These are phyloP conservation scores for Tricholoma matsutake DNA, from an alignment of 768 basidiomycete genomes.

Conservation along the genomic window DNA sequence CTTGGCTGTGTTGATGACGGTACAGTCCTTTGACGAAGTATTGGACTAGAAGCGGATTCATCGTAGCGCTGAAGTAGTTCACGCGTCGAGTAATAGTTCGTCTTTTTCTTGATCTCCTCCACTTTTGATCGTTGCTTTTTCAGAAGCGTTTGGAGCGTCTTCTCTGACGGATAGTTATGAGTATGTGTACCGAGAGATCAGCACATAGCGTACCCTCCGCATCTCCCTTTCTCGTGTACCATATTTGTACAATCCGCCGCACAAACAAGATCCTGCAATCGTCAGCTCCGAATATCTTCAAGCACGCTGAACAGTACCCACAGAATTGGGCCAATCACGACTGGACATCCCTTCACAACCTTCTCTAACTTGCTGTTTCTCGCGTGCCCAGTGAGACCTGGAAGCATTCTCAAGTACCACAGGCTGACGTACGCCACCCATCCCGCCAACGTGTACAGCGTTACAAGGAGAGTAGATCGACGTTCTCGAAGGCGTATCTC, in stretches of 20 bases:
- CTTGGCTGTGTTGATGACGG: constrained; percentile 15
- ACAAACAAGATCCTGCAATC: constrained; percentile 64
- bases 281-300: constrained; percentile 1
- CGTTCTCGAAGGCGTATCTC: constrained; percentile 87
- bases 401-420: constrained; percentile 67
- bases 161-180: constrained; percentile 50
- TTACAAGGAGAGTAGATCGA: constrained; percentile 70
- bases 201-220: constrained; percentile 63
- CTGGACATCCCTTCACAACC: constrained; percentile 50
- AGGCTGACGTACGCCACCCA: constrained; percentile 73
- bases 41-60: constrained; percentile 42
- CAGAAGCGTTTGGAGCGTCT: constrained; percentile 66
- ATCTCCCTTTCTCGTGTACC: constrained; percentile 78
- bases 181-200: background rate
- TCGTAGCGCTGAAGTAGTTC: constrained; percentile 91
- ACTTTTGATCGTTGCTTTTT: constrained; percentile 82
- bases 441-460: constrained; percentile 69
- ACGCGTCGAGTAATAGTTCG: constrained; percentile 91
- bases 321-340: constrained; percentile 75
- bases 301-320: constrained; percentile 37
- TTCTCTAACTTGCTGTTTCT: constrained; percentile 35
- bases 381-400: constrained; percentile 33
- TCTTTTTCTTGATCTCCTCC: constrained; percentile 97
- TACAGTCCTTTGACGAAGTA: constrained; percentile 41
- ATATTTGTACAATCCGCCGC: constrained; percentile 76